These are phyloP conservation scores for Delphinella strobiligena DNA, from an alignment of 2,329 filamentous ascomycete genomes.

Conservation along the genomic window DNA sequence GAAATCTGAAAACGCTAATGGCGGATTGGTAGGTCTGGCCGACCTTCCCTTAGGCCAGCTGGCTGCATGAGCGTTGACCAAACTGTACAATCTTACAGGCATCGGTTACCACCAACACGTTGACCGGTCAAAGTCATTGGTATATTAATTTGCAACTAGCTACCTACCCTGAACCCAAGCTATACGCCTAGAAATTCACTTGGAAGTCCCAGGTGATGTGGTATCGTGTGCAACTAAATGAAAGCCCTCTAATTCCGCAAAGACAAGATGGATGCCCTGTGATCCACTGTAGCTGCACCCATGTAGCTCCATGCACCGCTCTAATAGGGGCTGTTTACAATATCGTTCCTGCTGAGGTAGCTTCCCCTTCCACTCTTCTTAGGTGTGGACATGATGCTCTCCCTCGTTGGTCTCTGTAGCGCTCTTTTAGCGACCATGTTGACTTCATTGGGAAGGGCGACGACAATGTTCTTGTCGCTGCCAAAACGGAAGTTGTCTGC, in stretches of 20 bases:
- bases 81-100: no score
- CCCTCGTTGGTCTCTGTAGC: constrained; percentile 76
- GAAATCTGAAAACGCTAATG: no score
- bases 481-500: constrained; percentile 98
- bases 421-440: constrained; percentile 89
- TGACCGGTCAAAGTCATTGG: no score
- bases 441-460: constrained; percentile 91
- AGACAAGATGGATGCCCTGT: not conserved
- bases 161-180: no score
- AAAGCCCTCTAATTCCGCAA: not conserved
- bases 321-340: constrained; percentile 63
- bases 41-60: no score
- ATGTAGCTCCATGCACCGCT: not conserved
- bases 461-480: constrained; percentile 94
- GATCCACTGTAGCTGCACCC: not conserved
- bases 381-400: constrained; percentile 63
- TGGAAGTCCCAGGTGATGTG: no score
- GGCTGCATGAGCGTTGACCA: no score
- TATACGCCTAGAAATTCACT: no score
- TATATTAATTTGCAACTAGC: no score
- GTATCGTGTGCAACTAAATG: not conserved
- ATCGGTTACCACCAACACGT: no score
- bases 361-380: constrained; percentile 36
- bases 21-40: no score
- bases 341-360: constrained; percentile 67